Evolutionary conservation across 2,329 filamentous ascomycete genomes (phyloP).

Genomic region (Alternaria gansuensis): DNA sequence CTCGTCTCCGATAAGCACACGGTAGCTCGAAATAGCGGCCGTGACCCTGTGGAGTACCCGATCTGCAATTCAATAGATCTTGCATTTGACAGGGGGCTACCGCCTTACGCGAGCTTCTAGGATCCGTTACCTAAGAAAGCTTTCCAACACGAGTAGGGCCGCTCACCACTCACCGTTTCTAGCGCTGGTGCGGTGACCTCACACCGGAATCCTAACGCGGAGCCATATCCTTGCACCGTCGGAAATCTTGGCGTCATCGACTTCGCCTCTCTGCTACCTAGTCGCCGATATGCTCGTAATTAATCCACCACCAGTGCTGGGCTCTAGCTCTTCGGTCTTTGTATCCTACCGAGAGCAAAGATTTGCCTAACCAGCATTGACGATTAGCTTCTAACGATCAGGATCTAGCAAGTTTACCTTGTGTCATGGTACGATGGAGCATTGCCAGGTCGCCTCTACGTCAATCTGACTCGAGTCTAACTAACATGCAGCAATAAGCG

Average conservation of each 20-base stretch:
- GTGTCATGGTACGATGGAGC: slow-evolving; percentile 1
- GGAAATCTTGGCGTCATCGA: slow-evolving; percentile 15
- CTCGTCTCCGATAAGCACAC: slow-evolving; percentile 8
- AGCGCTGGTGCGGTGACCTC: slow-evolving; percentile 1
- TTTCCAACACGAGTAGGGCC: slow-evolving; percentile 5
- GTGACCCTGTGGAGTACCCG: slow-evolving; percentile 12
- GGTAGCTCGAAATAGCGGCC: slow-evolving; percentile 9
- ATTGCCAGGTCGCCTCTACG: slow-evolving; percentile 6
- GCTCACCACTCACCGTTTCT: slow-evolving; percentile 12
- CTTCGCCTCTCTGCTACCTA: slow-evolving; percentile 21
- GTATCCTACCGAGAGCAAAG: background rate
- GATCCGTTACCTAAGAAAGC: slow-evolving; percentile 6
- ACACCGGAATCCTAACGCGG: slow-evolving; percentile 8
- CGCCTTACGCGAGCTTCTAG: slow-evolving; percentile 15
- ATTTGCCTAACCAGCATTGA: slow-evolving; percentile 7
- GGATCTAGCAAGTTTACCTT: background rate
- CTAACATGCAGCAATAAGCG: slow-evolving; percentile 6
- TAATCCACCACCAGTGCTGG: slow-evolving; percentile 10
- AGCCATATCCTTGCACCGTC: slow-evolving; percentile 13
- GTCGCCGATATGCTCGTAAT: slow-evolving; percentile 26
- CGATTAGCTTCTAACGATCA: slow-evolving; percentile 1
- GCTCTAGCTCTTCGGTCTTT: slow-evolving; percentile 24
- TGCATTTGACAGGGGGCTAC: slow-evolving; percentile 13
- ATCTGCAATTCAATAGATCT: slow-evolving; percentile 24
- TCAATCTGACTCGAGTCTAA: slow-evolving; percentile 5